Conservation (phyloP, 1,284 basidiomycete species). For the Papiliotrema nemorosa region DNA sequence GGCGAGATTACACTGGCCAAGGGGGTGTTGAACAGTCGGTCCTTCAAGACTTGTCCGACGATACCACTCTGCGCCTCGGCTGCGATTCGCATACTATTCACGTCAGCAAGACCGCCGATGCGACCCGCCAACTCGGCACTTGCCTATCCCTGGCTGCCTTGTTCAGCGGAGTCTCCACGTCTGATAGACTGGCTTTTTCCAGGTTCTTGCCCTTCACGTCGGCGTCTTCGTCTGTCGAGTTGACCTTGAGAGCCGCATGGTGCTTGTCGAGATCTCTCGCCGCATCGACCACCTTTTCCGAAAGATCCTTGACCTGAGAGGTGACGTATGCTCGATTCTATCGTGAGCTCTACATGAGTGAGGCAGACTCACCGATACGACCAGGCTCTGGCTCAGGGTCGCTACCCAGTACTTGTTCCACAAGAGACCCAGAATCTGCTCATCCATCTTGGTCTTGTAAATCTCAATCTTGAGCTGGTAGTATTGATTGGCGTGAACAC, state of each 20-base stretch:
- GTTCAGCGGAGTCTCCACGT: conserved; percentile 55
- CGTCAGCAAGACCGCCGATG: not conserved
- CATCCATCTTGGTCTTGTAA: conserved; percentile 86
- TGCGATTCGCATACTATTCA: conserved; percentile 73
- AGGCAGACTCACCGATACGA: conserved; percentile 69
- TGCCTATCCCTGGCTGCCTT: conserved; percentile 83
- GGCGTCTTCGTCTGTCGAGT: conserved; percentile 47
- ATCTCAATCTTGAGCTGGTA: conserved; percentile 91
- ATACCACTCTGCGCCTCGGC: conserved; percentile 87
- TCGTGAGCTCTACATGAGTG: not conserved
- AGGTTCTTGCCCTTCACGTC: conserved; percentile 38
- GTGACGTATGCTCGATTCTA: conserved; percentile 90
- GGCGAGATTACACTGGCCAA: conserved; percentile 16
- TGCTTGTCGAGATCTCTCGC: conserved; percentile 10
- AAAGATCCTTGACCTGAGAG: conserved; percentile 80
- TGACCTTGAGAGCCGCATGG: conserved; percentile 4
- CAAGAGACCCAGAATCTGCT: conserved; percentile 76
- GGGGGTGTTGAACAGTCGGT: conserved; percentile 51
- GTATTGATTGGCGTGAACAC: conserved; percentile 95
- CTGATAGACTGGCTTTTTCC: conserved; percentile 47
- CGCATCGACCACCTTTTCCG: conserved; percentile 65
- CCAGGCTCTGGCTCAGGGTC: conserved; percentile 82
- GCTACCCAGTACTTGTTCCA: conserved; percentile 99
- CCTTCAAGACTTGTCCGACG: conserved; percentile 83
- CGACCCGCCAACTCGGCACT: conserved; percentile 22